Evolutionary conservation across 176 grass and related monocot genomes (phyloP), one percentile per base, ranked within the genome.

Genomic region (Phragmites australis): DNA sequence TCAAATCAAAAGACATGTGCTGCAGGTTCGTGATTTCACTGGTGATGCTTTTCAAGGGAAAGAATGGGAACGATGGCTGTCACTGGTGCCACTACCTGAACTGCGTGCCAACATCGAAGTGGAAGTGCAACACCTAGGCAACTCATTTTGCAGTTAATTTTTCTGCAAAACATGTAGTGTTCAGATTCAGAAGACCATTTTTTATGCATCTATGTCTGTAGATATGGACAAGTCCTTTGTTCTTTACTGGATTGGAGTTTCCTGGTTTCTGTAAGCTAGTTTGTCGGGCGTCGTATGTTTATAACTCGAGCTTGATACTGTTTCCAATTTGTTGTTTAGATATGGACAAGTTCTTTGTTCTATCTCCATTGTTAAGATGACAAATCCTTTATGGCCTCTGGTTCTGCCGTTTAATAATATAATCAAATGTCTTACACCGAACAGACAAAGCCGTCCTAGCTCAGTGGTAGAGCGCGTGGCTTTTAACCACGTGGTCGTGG

Each of bases 61-160:
- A 94, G 82, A 98, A 98, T 29, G 92, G 90, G 74, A 93, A 88
- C 8, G 88, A 98, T 42, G 88, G 89, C 43, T 98, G 95, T 83
- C 88, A 85, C 84, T 98, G 95, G 95, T 98, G 95, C 72, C 95
- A 91, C 75, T 98, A 98, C 80, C 87, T 98, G 65, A 79, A 98
- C 83, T 98, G 95, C 41, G 81, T 98, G 79, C 95, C 95, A 8
- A 94, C 95, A 65, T 98, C 95, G 17, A 93, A 84, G 42, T 98
- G 95, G 95, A 94, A 74, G 69, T 98, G 95, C 45, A 80, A 94
- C 34, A 75, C 57, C 51, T 93, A 85, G 79, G 52, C 51, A 59
- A 8, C 44, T 40, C 12, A 22, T 43, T 84, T 80, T 82, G 59
- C 55, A 71, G 21, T 69, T 27, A 18, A 42, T 48, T 56, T 80